Base-by-base conservation (phyloP, 768 basidiomycete genomes). In the Pleurotus sapidus region DNA sequence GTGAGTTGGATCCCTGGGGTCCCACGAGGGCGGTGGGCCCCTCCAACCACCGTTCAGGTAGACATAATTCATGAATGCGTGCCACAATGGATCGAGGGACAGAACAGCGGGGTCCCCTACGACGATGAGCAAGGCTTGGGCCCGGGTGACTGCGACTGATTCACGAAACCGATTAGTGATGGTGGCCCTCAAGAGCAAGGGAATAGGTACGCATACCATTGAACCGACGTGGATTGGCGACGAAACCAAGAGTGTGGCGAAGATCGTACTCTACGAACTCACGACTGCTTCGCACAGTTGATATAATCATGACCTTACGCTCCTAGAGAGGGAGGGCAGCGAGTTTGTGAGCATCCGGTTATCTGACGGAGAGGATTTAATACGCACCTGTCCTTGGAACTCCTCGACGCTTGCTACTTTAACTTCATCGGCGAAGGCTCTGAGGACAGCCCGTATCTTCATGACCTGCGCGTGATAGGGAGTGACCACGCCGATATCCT, bases 341-440 rank as follows among this genome's bases (percentile, higher is more conserved):
- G 65, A 9, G 51, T 64, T 45, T 51, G 64, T 63, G 39, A n/a
- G 34, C 64, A n/a, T 56, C 40, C 8, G 11, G 8, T 8, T 34
- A 34, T 2, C 8, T 11, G 18, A 66, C 56, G n/a, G 59, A 60
- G 34, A 40, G 7, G 17, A 64, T 57, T 7, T 46, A 40, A 43
- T 57, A 59, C 67, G 25, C 49, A 81, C 84, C 68, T 87, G 84
- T 3, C 86, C 87, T 67, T 88, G 87, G 67, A 86, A 87, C 56
- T 85, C 83, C 66, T 89, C 87, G 4, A 86, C 85, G 45, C 81
- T 84, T 27, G 84, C 86, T 11, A 88, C 84, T 57, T 82, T 86
- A 64, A 86, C 74, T 61, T 60, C 61, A 74, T 57, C 64, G 64
- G 64, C 59, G 46, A 64, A 57, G 67, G 70, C 51, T 66, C 68